Conservation (phyloP, 2,329 filamentous ascomycete genomes). For the Bipolaris cookei region DNA sequence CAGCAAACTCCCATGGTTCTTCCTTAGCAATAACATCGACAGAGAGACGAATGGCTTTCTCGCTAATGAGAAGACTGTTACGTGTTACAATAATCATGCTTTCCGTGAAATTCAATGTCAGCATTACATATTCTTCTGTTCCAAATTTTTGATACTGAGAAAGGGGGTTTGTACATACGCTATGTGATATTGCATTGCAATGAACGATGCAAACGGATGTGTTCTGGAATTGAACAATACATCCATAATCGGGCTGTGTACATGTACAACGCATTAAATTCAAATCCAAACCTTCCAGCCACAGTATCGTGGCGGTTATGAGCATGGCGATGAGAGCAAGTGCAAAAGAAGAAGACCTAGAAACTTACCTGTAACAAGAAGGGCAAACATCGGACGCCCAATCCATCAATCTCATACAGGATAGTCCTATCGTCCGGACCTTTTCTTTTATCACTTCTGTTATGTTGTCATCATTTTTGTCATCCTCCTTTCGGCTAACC, state of each 20-base stretch:
- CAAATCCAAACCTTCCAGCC: background rate
- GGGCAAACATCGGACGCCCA: background rate
- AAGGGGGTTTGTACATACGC: background rate
- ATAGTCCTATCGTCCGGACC: background rate
- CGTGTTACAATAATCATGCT: background rate
- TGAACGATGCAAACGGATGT: background rate
- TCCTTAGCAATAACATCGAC: background rate
- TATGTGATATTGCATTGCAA: slow-evolving; percentile 1
- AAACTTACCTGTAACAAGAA: background rate
- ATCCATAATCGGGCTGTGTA: background rate
- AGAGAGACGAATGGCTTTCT: background rate
- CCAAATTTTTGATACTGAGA: background rate
- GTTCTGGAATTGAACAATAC: background rate
- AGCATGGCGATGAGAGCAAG: background rate
- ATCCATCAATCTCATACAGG: background rate
- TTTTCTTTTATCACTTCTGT: background rate
- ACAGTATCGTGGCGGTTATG: background rate
- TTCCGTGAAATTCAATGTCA: background rate
- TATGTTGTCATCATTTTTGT: background rate
- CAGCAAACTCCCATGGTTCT: background rate
- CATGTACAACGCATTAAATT: background rate
- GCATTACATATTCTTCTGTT: background rate
- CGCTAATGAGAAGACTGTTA: background rate
- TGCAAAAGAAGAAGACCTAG: background rate
- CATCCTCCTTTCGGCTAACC: background rate